Percentiles rank a stretch among this genome's conserved stretches.
phyloP scores from a whole-genome alignment of 768 basidiomycete species.

The Mrakia gelida region DNA sequence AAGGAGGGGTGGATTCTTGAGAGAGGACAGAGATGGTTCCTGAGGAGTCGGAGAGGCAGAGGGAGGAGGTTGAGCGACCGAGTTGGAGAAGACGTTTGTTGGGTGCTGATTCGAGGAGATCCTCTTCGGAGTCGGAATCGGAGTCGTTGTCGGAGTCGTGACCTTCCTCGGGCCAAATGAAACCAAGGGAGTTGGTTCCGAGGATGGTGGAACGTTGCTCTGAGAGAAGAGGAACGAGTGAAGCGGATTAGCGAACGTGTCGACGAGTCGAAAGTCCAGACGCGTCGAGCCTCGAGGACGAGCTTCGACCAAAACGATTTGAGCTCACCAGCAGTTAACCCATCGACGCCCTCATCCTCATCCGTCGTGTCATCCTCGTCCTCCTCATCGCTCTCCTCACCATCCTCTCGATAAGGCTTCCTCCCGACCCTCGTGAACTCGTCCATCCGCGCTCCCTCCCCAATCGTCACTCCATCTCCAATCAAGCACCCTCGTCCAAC shows the following conservation, averaged over 20 bases:
- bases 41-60: constrained; percentile 33
- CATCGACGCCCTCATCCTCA: constrained; percentile 49
- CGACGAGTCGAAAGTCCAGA: background rate
- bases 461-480: constrained; percentile 73
- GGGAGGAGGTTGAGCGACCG: constrained; percentile 39
- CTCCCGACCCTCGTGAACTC: constrained; percentile 70
- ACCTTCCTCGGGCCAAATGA: constrained; percentile 65
- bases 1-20: constrained; percentile 31
- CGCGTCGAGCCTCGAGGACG: background rate
- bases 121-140: constrained; percentile 44
- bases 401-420: constrained; percentile 44
- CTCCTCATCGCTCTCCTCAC: constrained; percentile 39
- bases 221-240: constrained; percentile 45
- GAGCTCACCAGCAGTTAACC: constrained; percentile 15
- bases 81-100: constrained; percentile 44
- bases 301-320: background rate
- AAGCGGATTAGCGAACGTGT: background rate
- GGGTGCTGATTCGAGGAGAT: constrained; percentile 42
- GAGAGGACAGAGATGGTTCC: constrained; percentile 41
- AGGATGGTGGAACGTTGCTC: constrained; percentile 51
- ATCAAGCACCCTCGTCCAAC: constrained; percentile 76
- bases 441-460: constrained; percentile 61
- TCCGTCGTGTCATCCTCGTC: constrained; percentile 45
- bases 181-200: constrained; percentile 69
- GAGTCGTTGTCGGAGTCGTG: constrained; percentile 44